Conservation (phyloP, 163 green algal species). For the Scenedesmus sp. region DNA sequence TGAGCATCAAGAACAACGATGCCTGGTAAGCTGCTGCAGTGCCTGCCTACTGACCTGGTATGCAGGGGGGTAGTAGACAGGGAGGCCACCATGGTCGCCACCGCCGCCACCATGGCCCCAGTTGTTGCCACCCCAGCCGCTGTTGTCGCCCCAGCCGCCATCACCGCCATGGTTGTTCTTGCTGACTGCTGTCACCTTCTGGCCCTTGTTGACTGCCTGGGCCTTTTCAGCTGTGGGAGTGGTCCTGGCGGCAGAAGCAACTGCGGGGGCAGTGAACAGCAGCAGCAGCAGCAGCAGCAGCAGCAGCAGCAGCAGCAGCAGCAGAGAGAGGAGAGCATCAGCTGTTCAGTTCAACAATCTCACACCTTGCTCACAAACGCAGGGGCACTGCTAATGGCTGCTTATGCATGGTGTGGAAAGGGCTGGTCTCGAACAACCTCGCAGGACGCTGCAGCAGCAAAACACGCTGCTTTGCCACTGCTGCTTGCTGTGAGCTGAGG, state of each 20-base stretch:
- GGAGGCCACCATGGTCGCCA: not conserved
- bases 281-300: constrained; percentile 2
- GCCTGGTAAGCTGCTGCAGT: not conserved
- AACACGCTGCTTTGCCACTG: too few relatives aligned
- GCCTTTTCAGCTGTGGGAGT: not conserved
- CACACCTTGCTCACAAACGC: too few relatives aligned
- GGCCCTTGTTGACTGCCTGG: not conserved
- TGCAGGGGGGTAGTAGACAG: not conserved
- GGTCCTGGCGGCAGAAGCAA: not conserved
- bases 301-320: constrained; percentile 4
- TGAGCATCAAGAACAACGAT: too few relatives aligned
- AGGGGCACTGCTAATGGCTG: too few relatives aligned
- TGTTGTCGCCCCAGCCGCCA: not conserved
- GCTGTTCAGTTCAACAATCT: too few relatives aligned
- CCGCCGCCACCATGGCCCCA: too few relatives aligned
- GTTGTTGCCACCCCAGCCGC: not conserved
- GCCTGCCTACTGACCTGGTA: not conserved
- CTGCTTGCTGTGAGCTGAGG: too few relatives aligned
- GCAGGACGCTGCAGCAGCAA: too few relatives aligned
- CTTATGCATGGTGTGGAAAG: too few relatives aligned
- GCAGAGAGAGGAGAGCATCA: too few relatives aligned
- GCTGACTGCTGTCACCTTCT: not conserved
- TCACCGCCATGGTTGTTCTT: not conserved
- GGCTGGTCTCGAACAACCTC: too few relatives aligned
- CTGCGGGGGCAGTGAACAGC: not conserved